Evolutionary conservation across 148 eudicot species (phyloP), one percentile per base, ranked within the genome.

Genomic region (Suaeda aralocaspica): DNA sequence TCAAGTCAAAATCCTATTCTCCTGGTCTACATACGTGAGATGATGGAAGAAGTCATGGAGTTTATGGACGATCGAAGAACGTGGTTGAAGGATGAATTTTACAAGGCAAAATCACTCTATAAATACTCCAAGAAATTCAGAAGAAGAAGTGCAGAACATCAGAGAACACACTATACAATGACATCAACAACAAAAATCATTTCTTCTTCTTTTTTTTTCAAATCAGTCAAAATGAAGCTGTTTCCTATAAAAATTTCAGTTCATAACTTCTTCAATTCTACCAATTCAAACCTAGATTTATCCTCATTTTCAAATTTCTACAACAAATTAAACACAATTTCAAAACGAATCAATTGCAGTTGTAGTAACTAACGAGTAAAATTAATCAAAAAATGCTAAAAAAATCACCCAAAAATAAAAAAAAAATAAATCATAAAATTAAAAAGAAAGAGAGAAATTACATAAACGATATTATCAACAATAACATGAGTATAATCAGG

Each of bases 401-500:
- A 29, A 8, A 10, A n/a, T n/a, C 12, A 36, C 30, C 14, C 39
- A 64, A 18, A 59, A 19, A 39, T 13, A n/a, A 59, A 51, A 29
- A 21, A 30, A 33, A 67, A 58, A 6, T 14, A 67, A 26, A 52
- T 39, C 7, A 10, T 31, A 52, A 18, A 49, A 34, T 6, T 15
- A 9, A 44, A 4, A 14, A 39, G 49, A 31, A 5, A 71, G 60
- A 39, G 39, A 59, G 11, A 29, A 28, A 46, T 3, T 82, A 90
- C 95, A 66, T 84, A 75, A 14, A 79, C 70, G 67, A 84, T 66
- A 29, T 86, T 81, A 61, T 84, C 82, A 30, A 89, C 91, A 28
- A 93, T 84, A 18, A 93, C 89, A 41, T 88, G 96, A 63, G 86
- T 93, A 69, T 92, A 88, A 52, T 59, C 81, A 2, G 83, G 78